phyloP scores from a whole-genome alignment of 2,329 filamentous ascomycete species.

The Botryotinia narcissicola region DNA sequence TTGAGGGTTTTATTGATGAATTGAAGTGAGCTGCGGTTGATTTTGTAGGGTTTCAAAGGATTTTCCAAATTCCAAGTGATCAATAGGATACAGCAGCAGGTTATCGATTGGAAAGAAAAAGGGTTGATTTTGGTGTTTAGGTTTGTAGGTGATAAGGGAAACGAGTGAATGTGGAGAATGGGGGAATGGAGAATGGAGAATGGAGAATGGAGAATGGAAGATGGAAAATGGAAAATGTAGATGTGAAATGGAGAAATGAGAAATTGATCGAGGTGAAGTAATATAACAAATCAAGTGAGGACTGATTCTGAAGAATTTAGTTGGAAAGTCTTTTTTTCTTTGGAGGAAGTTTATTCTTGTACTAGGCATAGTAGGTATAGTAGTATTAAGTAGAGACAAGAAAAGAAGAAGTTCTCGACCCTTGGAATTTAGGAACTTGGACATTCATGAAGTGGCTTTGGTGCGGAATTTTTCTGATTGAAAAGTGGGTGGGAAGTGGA shows the following conservation, averaged over 20 bases:
- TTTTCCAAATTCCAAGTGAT: neutral
- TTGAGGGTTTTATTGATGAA: neutral
- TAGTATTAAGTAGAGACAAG: neutral
- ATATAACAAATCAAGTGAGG: neutral
- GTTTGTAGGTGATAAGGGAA: neutral
- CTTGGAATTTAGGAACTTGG: neutral
- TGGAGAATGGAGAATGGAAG: neutral
- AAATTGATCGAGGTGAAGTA: neutral
- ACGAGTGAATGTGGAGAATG: constrained; percentile 16
- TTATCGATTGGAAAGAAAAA: neutral
- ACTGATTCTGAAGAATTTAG: neutral
- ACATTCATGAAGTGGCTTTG: neutral
- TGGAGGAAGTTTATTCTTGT: neutral
- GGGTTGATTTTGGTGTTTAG: neutral
- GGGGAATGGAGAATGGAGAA: neutral
- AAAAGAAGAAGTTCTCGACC: neutral
- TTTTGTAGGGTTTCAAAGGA: neutral
- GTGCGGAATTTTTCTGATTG: neutral
- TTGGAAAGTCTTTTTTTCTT: neutral
- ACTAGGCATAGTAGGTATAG: neutral
- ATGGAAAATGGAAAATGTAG: neutral
- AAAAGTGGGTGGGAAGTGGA: neutral
- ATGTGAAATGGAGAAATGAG: neutral
- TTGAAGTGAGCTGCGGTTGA: neutral
- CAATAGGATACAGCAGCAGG: neutral